These are phyloP conservation scores for Fusarium poae DNA, from an alignment of 2,329 filamentous ascomycete species.

Conservation along the genomic window DNA sequence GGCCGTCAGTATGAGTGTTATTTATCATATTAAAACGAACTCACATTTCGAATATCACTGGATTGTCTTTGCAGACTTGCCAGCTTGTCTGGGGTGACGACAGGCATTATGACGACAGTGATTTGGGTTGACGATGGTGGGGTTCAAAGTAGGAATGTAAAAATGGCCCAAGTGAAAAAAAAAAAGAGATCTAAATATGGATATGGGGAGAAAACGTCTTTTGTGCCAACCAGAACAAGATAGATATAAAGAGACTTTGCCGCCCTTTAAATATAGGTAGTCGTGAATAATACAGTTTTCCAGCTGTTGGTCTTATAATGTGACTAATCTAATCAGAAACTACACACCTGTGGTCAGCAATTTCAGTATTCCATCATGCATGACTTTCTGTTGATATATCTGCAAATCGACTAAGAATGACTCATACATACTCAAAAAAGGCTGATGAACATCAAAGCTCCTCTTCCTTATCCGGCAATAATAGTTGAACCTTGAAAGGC, in stretches of 20 bases:
- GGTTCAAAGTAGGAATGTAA: conserved; percentile 5
- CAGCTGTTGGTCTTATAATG: conserved; percentile 36
- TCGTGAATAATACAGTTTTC: conserved; percentile 29
- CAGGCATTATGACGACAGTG: conserved; percentile 76
- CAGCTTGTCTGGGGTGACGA: conserved; percentile 91
- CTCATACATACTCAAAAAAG: conserved; percentile 42
- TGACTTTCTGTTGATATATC: conserved; percentile 16
- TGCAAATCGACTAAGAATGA: conserved; percentile 47
- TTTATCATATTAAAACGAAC: conserved; percentile 44
- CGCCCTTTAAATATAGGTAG: conserved; percentile 23
- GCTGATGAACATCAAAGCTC: conserved; percentile 22
- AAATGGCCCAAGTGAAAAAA: conserved; percentile 9
- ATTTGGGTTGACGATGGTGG: conserved; percentile 15
- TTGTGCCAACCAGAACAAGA: conserved; percentile 6
- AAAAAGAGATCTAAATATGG: conserved; percentile 10
- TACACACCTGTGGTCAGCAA: conserved; percentile 38
- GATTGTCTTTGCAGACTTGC: conserved; percentile 89
- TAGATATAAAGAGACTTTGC: background rate
- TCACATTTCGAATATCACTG: conserved; percentile 91
- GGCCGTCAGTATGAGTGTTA: conserved; percentile 7
- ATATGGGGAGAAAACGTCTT: conserved; percentile 13
- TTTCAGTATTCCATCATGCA: conserved; percentile 21
- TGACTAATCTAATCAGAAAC: conserved; percentile 44
- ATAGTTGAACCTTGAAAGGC: conserved; percentile 17
- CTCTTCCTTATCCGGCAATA: conserved; percentile 16